These are phyloP conservation scores for Tetraselmis chui DNA, from an alignment of 139 green algal species.

Conservation along the genomic window DNA sequence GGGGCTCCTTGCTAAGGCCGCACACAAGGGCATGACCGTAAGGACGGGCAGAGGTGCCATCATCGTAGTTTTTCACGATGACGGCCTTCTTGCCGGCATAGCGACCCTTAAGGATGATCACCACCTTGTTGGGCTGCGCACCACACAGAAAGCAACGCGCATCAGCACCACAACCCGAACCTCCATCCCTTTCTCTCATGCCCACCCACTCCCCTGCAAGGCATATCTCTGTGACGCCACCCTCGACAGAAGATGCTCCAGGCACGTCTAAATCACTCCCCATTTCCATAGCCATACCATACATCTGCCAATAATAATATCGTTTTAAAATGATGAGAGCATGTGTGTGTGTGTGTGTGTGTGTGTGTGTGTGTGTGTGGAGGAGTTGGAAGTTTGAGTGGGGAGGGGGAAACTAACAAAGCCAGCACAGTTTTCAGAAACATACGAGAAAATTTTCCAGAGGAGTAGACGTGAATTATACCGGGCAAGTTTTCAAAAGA, in stretches of 20 bases:
- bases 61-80: conserved; percentile 98
- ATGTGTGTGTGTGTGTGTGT: too few species aligned
- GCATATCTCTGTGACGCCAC: background rate
- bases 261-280: background rate
- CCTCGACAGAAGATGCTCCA: background rate
- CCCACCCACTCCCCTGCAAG: background rate
- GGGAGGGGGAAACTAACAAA: too few species aligned
- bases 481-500: too few species aligned
- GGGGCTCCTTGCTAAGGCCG: conserved; percentile 89
- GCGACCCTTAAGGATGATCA: conserved; percentile 74
- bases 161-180: background rate
- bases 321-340: too few species aligned
- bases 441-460: too few species aligned
- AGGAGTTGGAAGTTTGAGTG: too few species aligned
- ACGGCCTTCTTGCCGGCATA: conserved; percentile 93
- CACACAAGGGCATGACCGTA: conserved; percentile 94
- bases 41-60: conserved; percentile 69
- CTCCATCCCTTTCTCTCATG: background rate
- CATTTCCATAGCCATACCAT: background rate
- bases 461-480: too few species aligned
- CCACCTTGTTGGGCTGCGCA: conserved; percentile 75
- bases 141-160: background rate
- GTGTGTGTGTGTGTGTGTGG: too few species aligned
- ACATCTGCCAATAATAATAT: too few species aligned
- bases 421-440: too few species aligned